phyloP scores from a whole-genome alignment of 306 rosid genomes.

The Vachellia collinsii region DNA sequence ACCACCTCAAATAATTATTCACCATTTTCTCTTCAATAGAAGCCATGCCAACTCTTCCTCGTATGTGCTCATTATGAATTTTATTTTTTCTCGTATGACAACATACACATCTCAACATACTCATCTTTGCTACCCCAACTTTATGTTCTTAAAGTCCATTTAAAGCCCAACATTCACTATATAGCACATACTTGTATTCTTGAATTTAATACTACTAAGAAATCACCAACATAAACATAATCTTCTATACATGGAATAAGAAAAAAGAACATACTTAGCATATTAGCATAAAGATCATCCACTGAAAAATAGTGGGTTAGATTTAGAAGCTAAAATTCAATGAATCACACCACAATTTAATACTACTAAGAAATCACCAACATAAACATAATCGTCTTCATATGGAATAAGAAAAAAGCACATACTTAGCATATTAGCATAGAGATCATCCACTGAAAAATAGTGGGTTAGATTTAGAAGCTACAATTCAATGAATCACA shows the following conservation, averaged over 20 bases:
- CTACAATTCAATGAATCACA: no score
- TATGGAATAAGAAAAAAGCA: neutral
- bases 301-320: neutral
- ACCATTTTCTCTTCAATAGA: no score
- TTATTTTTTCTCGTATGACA: no score
- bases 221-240: neutral
- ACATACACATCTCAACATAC: no score
- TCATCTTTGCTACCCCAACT: no score
- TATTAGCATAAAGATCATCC: neutral
- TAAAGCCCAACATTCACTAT: no score
- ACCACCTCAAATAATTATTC: no score
- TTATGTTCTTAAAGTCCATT: no score
- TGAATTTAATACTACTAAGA: conserved; percentile 4
- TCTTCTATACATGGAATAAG: neutral
- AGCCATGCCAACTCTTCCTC: no score
- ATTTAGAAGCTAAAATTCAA: no score
- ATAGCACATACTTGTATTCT: conserved; percentile 6
- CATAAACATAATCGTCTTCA: neutral
- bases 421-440: neutral
- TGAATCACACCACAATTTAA: neutral
- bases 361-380: neutral
- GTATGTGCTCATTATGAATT: no score
- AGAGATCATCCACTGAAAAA: neutral
- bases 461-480: no score
- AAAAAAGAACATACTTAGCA: neutral